These are phyloP conservation scores for Colletotrichum sp. DNA, from an alignment of 2,329 filamentous ascomycete species.

Conservation along the genomic window DNA sequence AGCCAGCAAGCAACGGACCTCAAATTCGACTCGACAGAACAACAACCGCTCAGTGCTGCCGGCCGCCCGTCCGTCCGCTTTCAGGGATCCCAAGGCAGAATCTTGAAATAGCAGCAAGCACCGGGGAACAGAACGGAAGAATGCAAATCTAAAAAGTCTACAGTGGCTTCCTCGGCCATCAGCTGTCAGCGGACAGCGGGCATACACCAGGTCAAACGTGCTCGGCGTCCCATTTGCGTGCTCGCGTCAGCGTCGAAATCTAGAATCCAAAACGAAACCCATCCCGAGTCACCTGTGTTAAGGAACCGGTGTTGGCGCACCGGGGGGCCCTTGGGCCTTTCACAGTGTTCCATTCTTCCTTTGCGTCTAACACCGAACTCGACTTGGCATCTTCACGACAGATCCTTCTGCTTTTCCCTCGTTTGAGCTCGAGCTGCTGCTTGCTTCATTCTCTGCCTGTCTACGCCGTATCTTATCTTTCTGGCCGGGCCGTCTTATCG, in stretches of 20 bases:
- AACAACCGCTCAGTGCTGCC: background rate
- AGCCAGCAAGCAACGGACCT: background rate
- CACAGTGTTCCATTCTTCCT: background rate
- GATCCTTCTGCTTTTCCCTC: background rate
- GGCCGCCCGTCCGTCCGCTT: background rate
- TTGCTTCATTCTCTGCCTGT: background rate
- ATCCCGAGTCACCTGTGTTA: conserved; percentile 19
- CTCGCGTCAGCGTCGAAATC: conserved; percentile 20
- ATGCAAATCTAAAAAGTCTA: background rate
- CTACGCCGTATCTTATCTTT: background rate
- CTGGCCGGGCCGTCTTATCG: background rate
- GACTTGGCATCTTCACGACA: background rate
- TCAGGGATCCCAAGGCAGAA: background rate
- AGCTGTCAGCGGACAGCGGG: background rate
- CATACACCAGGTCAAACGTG: conserved; percentile 12
- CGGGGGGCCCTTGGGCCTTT: background rate
- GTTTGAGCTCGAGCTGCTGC: background rate
- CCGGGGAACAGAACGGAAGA: background rate
- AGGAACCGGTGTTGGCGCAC: background rate
- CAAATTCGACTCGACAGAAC: background rate
- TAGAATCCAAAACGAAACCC: conserved; percentile 22
- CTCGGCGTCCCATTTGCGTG: conserved; percentile 16
- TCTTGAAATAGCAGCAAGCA: conserved; percentile 17
- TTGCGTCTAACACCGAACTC: background rate
- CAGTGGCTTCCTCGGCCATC: conserved; percentile 13